A percentile compares a stretch with the other conserved stretches of the same genome.
Evolutionary conservation across 2,329 filamentous ascomycete species (phyloP).

Genomic region (Phialocephala sp.): DNA sequence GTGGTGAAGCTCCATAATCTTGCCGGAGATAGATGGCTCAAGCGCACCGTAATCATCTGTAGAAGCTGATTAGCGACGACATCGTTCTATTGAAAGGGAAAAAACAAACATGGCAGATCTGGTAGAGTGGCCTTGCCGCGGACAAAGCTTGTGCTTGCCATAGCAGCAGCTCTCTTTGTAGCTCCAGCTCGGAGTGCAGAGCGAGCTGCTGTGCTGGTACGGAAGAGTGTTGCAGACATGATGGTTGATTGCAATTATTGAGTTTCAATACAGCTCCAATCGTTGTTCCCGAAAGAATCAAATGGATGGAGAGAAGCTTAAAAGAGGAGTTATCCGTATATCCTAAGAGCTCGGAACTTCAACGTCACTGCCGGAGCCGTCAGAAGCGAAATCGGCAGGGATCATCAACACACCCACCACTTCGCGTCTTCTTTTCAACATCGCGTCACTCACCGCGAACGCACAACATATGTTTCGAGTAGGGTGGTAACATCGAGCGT

Average conservation of each 20-base stretch:
- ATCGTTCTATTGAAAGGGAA: background rate
- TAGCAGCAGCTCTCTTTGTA: conserved; percentile 65
- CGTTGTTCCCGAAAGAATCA: conserved; percentile 16
- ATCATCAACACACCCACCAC: conserved; percentile 23
- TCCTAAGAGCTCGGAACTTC: conserved; percentile 14
- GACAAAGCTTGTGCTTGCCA: conserved; percentile 77
- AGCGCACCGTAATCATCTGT: conserved; percentile 96
- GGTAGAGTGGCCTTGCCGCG: conserved; percentile 92
- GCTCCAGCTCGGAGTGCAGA: conserved; percentile 72
- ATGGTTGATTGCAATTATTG: conserved; percentile 32
- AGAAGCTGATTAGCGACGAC: conserved; percentile 11
- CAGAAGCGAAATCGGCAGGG: conserved; percentile 25
- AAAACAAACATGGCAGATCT: conserved; percentile 74
- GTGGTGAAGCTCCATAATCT: conserved; percentile 98
- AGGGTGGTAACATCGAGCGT: conserved; percentile 11
- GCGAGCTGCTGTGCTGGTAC: conserved; percentile 70
- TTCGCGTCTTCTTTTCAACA: conserved; percentile 16
- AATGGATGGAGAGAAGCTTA: conserved; percentile 13
- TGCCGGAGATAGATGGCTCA: conserved; percentile 80
- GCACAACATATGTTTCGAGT: conserved; percentile 8
- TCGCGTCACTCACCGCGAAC: conserved; percentile 2
- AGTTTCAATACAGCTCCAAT: conserved; percentile 22
- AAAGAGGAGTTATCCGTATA: conserved; percentile 12
- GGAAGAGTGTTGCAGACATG: conserved; percentile 81
- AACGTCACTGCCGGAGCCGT: conserved; percentile 29